A percentile compares a stretch with the other conserved stretches of the same genome.
phyloP scores from a whole-genome alignment of 345 rosid species.

The Syzygium aqueum region DNA sequence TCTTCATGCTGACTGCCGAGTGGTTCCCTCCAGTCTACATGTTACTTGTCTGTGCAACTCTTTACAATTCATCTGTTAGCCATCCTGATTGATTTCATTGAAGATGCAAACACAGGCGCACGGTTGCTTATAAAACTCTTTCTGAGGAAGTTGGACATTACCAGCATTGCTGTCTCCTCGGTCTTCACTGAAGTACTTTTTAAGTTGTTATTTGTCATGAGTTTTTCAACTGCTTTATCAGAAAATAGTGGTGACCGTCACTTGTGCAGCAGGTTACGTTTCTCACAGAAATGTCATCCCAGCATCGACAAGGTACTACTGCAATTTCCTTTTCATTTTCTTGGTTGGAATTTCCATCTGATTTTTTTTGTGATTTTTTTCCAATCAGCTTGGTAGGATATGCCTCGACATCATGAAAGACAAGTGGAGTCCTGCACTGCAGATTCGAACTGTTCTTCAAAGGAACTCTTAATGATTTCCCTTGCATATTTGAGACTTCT shows the following conservation, averaged over 20 bases:
- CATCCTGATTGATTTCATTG: background rate
- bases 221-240: background rate
- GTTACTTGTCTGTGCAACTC: background rate
- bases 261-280: slow-evolving; percentile 6
- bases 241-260: background rate
- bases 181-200: background rate
- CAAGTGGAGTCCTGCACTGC: slow-evolving; percentile 53
- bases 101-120: background rate
- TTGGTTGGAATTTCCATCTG: background rate
- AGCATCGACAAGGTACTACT: slow-evolving; percentile 3
- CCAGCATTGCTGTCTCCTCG: background rate
- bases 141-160: background rate
- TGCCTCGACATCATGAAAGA: slow-evolving; percentile 59
- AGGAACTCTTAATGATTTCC: slow-evolving; percentile 15
- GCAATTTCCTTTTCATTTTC: background rate
- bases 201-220: background rate
- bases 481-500: background rate
- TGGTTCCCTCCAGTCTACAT: background rate
- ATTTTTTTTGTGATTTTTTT: background rate
- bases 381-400: slow-evolving; percentile 41
- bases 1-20: background rate
- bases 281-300: slow-evolving; percentile 6
- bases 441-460: slow-evolving; percentile 42
- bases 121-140: background rate
- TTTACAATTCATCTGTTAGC: background rate